Base-by-base conservation (phyloP, 2,329 filamentous ascomycete species). In the Ceratocystis harringtonii region DNA sequence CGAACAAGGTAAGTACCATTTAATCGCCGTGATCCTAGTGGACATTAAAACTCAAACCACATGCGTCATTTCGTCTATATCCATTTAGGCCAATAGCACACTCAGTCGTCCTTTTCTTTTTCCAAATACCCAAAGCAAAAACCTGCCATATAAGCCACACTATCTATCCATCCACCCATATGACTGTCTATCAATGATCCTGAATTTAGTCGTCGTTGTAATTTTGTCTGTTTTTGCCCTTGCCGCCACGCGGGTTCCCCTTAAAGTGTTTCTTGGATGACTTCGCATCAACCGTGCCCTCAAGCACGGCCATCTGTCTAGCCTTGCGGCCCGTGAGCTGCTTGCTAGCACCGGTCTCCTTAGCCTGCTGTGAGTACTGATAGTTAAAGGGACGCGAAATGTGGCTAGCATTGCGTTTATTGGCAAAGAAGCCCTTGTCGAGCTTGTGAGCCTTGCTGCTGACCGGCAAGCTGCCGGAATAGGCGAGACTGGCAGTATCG, bases 201-300 rank as follows among this genome's bases (percentile, higher is more conserved):
- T 58, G 22, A 25, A 64, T 63, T 44, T 45, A 57, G 10, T 67
- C 57, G 63, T 67, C 48, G 63, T 75, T 72, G 45, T 74, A 72
- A 65, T 75, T 74, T 62, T 74, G 73, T 70, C 78, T 77, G 69
- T 77, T 79, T 72, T 81, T 82, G 68, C 79, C 78, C 73, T 83
- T 87, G 67, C 73, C 74, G 57, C 79, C 81, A 75, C 80, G 85
- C 68, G 83, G 81, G 50, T 85, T 84, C n/a, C 83, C 87, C 78
- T 95, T 95, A 76, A 90, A 94, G 76, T 99, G 94, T 79, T 96
- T 97, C 84, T 99, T 99, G 66, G 86, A 82, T 63, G 79, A 79
- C 67, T 86, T 87, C 0, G 89, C 86, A 71, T 96, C 91, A 44
- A 97, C 74, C 15, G 90, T 89, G 67, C 87, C 89, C 77, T 96